Conservation (phyloP, 257 asterid species). For the Jasminum sambac region DNA sequence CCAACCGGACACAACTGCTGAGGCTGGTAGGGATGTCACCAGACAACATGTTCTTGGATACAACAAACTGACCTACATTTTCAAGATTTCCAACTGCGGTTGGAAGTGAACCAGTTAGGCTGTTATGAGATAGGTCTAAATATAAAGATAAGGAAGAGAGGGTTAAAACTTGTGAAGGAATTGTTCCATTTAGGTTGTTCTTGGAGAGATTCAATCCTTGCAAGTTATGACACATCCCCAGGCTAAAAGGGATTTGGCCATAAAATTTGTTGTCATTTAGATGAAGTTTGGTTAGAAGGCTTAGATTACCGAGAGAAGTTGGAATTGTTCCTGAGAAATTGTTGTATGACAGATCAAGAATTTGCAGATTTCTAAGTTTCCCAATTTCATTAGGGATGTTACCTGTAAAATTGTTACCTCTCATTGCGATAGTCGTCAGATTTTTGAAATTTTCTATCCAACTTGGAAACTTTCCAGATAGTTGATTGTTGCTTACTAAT, state of each 20-base stretch:
- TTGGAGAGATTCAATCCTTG: conserved; percentile 18
- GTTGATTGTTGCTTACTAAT: conserved; percentile 5
- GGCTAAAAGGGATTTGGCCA: conserved; percentile 18
- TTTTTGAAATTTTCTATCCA: conserved; percentile 15
- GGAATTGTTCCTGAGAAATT: conserved; percentile 23
- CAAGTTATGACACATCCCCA: conserved; percentile 21
- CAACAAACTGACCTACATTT: conserved; percentile 28
- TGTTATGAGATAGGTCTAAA: conserved; percentile 23
- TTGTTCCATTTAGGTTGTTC: conserved; percentile 22
- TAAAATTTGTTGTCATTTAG: conserved; percentile 14
- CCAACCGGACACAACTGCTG: conserved; percentile 18
- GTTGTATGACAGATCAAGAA: conserved; percentile 18
- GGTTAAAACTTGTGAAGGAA: conserved; percentile 18
- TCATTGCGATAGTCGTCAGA: conserved; percentile 7
- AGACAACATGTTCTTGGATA: conserved; percentile 27
- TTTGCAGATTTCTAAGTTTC: conserved; percentile 11
- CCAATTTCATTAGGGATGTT: conserved; percentile 18
- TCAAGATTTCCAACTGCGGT: conserved; percentile 30
- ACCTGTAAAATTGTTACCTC: conserved; percentile 17
- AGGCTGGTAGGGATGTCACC: conserved; percentile 31
- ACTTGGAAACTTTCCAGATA: conserved; percentile 24
- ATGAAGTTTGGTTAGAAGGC: conserved; percentile 9
- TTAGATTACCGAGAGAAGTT: conserved; percentile 12
- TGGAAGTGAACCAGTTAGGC: conserved; percentile 24
- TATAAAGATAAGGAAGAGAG: conserved; percentile 17